Base-by-base conservation (phyloP, 1,284 basidiomycete species). In the Cryptococcus sp. region DNA sequence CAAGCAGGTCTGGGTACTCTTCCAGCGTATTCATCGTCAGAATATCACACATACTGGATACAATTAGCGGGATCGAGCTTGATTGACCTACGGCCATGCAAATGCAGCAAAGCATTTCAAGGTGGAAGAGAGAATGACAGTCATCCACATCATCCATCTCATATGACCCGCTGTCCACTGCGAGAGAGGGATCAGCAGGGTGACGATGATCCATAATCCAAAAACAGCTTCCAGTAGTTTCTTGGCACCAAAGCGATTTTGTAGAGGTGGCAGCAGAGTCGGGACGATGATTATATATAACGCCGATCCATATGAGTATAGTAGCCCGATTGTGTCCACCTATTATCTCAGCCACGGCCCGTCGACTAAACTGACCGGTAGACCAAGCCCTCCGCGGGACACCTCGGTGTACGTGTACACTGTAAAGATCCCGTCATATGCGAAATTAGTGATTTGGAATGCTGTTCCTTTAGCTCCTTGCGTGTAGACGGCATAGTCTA, bases 381-480 rank as follows among this genome's bases (percentile, higher is more conserved):
- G 48, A 7, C 54, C 63, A 11, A 60, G 52, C 18, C 64, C 63
- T 16, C 63, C 63, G 16, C 36, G 40, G 4, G 36, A 7, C 3
- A 55, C 49, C 4, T 36, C 13, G 10, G 63, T 63, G 40, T 63
- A 64, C 1, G 54, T 58, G 42, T 54, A 63, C 18, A 63, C 53
- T 0, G 56, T 55, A 48, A 55, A 56, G n/a, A 65, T 59, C 11
- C 56, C 63, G 22, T 63, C 60, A 45, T 50, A 62, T 14, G 61
- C 56, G 22, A 63, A 56, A 16, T 42, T 53, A 1, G 53, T 61
- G 57, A 52, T 10, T 42, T 63, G 59, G 43, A 56, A 63, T 7
- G 46, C 56, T 58, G 46, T 10, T 21, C 4, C 21, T 45, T 39
- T 41, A 25, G 18, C 52, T 3, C 21, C 23, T 2, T 23, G 2